Evolutionary conservation across 345 rosid genomes (phyloP), one percentile per base, ranked within the genome.

Genomic region (Citrus medica): DNA sequence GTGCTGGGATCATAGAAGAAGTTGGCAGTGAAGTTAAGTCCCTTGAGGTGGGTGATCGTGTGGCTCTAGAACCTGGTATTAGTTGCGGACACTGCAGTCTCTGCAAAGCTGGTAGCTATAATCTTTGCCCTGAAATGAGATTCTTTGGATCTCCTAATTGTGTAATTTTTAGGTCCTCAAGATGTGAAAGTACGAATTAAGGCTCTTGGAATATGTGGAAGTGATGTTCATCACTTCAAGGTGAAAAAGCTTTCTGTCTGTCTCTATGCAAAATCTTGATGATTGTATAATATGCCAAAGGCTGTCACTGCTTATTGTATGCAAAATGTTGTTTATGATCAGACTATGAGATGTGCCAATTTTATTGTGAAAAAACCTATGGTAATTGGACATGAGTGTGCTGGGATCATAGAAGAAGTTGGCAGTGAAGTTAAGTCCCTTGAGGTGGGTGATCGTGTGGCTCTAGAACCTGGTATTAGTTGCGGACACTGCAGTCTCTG

Each of bases 331-430:
- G 9, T 53, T 40, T 24, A 40, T 55, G 55, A 30, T 53, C 82
- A 90, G 92, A 87, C 86, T 5, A 83, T 90, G 92, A 85, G 90
- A 81, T 89, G 91, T 62, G 95, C 93, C 28, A 84, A 84, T 80
- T 88, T 90, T 79, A 40, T 90, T 0, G 93, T 92, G 73, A 90
- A 89, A 83, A 85, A 90, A 77, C 93, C 93, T 6, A 90, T 92
- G 93, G 91, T 90, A 8, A 84, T 92, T 33, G 92, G 93, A 27
- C 95, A 88, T 27, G 93, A 92, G 84, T 92, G 88, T 79, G 95
- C 95, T 66, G 92, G 90, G 75, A 79, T 90, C 80, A 74, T 90
- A 56, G 91, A 90, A 81, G 88, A 87, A 80, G 80, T 87, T 19
- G 93, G 92, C 62, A 84, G 86, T 3, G 86, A 87, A 71, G 91